Conservation (phyloP, 495 filamentous ascomycete species). For the Filosporella fistucella region DNA sequence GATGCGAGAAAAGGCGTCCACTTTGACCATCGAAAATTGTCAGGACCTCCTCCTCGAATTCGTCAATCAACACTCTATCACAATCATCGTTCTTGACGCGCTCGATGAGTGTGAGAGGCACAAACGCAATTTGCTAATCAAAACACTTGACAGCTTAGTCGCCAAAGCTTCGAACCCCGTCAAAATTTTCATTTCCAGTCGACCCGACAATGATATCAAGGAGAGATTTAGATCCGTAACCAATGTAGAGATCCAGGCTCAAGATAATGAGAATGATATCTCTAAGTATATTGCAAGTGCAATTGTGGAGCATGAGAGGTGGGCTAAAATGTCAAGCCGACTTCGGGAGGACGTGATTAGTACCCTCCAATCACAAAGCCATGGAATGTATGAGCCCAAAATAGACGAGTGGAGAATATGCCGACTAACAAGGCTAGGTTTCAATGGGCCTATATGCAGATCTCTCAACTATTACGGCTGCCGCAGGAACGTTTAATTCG, state of each 20-base stretch:
- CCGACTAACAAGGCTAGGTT: conserved; percentile 24
- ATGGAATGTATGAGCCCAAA: conserved; percentile 18
- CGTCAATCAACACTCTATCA: conserved; percentile 18
- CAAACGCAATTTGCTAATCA: conserved; percentile 14
- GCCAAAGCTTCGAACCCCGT: conserved; percentile 24
- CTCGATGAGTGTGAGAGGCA: conserved; percentile 25
- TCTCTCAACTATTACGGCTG: conserved; percentile 27
- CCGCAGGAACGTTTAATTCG: conserved; percentile 17
- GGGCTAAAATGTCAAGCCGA: conserved; percentile 11
- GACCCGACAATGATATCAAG: conserved; percentile 33
- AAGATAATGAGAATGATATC: conserved; percentile 27
- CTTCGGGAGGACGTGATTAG: conserved; percentile 22
- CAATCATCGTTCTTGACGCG: conserved; percentile 25
- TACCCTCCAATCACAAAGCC: conserved; percentile 5
- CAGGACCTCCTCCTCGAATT: conserved; percentile 22
- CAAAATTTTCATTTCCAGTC: conserved; percentile 43
- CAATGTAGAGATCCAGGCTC: conserved; percentile 33
- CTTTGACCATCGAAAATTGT: conserved; percentile 20
- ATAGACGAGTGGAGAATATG: too few species aligned
- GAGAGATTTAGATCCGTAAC: conserved; percentile 19
- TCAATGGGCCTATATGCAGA: conserved; percentile 33
- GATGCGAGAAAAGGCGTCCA: conserved; percentile 11
- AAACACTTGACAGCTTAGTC: conserved; percentile 20
- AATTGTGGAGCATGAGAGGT: conserved; percentile 14
- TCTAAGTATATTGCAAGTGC: conserved; percentile 20